These are phyloP conservation scores for Cytospora piceicola DNA, from an alignment of 2,329 filamentous ascomycete genomes.

Conservation along the genomic window DNA sequence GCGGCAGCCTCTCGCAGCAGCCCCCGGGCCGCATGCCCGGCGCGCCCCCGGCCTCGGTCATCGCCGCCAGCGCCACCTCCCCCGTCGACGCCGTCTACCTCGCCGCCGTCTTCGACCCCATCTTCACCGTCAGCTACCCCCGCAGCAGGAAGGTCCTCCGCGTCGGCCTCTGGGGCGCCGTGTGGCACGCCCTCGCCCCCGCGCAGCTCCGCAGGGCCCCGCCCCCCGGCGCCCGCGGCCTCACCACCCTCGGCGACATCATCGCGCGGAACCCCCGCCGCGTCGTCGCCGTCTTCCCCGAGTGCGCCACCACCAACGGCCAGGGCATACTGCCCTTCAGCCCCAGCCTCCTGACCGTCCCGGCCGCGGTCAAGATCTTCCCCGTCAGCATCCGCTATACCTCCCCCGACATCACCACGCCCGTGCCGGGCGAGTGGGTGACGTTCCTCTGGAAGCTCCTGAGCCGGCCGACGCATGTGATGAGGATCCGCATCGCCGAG, in stretches of 20 bases:
- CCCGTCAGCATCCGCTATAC: conserved; percentile 90
- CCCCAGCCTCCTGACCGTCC: conserved; percentile 72
- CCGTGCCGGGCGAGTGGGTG: conserved; percentile 73
- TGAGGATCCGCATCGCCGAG: conserved; percentile 88
- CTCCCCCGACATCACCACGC: conserved; percentile 86
- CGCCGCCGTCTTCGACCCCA: conserved; percentile 91
- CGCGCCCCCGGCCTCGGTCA: conserved; percentile 67
- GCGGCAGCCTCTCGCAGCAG: conserved; percentile 81
- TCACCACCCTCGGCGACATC: conserved; percentile 67
- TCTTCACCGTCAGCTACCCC: conserved; percentile 89
- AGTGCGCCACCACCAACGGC: conserved; percentile 93
- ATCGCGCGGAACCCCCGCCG: conserved; percentile 71
- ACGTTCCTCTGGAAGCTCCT: conserved; percentile 85
- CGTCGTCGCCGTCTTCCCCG: conserved; percentile 85
- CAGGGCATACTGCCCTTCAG: conserved; percentile 85
- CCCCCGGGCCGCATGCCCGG: conserved; percentile 75
- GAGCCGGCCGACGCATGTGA: conserved; percentile 82
- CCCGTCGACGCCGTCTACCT: conserved; percentile 94
- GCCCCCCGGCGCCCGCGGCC: conserved; percentile 44
- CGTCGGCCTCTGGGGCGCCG: conserved; percentile 76
- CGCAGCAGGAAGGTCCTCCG: conserved; percentile 72
- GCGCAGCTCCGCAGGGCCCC: conserved; percentile 50
- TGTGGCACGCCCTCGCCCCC: conserved; percentile 70
- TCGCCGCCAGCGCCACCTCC: conserved; percentile 88
- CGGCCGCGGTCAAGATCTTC: conserved; percentile 75